These are phyloP conservation scores for Fusarium pseudograminearum DNA, from an alignment of 2,329 filamentous ascomycete species.

Conservation along the genomic window DNA sequence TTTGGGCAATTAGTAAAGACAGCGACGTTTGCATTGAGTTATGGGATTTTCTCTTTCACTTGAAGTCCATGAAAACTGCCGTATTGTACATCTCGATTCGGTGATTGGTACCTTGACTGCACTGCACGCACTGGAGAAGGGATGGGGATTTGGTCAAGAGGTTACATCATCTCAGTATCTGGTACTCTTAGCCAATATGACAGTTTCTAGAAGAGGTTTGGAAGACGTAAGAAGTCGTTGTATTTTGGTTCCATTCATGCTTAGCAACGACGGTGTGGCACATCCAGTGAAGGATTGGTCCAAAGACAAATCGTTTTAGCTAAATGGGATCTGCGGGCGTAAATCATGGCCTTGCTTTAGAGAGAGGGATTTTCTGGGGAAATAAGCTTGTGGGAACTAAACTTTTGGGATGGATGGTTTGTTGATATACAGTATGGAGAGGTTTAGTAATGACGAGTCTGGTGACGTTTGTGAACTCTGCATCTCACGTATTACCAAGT, in stretches of 20 bases:
- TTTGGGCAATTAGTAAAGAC: no score
- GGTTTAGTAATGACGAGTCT: neutral
- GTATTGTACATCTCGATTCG: no score
- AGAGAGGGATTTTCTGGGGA: slow-evolving; percentile 31
- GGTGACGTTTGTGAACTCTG: neutral
- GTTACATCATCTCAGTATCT: neutral
- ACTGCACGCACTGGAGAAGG: no score
- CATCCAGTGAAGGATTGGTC: neutral
- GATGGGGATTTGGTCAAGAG: no score
- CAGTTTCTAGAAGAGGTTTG: slow-evolving; percentile 26
- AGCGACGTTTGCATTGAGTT: no score
- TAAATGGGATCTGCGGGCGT: slow-evolving; percentile 18
- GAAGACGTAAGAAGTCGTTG: slow-evolving; percentile 13
- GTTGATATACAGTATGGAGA: neutral
- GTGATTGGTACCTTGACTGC: no score
- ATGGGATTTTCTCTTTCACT: no score
- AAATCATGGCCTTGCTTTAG: slow-evolving; percentile 10
- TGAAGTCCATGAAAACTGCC: no score
- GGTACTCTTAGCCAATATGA: neutral
- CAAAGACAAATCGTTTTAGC: neutral
- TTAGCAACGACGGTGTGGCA: neutral
- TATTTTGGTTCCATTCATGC: slow-evolving; percentile 14
- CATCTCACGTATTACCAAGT: neutral
- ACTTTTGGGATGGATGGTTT: slow-evolving; percentile 17
- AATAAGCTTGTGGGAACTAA: slow-evolving; percentile 31